Conservation (phyloP, 2,329 filamentous ascomycete species). For the Stenocarpella maydis region DNA sequence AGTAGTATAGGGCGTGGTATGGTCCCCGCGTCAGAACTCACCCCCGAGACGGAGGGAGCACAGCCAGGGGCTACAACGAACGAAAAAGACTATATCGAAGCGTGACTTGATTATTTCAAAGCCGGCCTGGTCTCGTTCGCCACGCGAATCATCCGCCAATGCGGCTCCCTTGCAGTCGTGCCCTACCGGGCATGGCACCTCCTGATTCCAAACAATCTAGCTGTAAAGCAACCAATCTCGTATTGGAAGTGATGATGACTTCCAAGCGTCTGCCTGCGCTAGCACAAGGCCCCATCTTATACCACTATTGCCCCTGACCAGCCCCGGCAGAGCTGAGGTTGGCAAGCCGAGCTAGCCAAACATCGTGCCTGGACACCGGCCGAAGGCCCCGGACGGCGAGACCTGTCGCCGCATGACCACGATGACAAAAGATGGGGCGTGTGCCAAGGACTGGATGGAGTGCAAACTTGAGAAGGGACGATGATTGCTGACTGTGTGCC, state of each 20-base stretch:
- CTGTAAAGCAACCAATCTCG: not conserved
- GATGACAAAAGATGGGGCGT: not conserved
- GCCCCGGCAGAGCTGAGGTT: conserved; percentile 9
- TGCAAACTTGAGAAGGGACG: not conserved
- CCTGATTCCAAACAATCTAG: not conserved
- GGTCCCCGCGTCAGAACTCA: not conserved
- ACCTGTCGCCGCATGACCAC: conserved; percentile 18
- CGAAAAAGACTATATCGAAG: not conserved
- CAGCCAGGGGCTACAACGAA: not conserved
- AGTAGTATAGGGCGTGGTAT: not conserved
- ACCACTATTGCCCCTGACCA: not conserved
- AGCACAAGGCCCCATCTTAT: conserved; percentile 10
- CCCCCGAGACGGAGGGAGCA: too few relatives aligned
- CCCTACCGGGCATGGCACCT: not conserved
- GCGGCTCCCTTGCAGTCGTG: conserved; percentile 8
- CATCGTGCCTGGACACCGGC: conserved; percentile 17
- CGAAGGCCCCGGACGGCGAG: conserved; percentile 15
- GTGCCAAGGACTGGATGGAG: not conserved
- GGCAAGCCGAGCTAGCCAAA: not conserved
- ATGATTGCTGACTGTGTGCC: not conserved
- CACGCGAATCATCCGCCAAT: not conserved
- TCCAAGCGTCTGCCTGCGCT: conserved; percentile 30
- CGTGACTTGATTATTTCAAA: not conserved
- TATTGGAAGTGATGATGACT: not conserved
- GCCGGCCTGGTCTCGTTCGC: not conserved